Evolutionary conservation across 306 rosid genomes (phyloP).

Genomic region (Ziziphus jujuba): DNA sequence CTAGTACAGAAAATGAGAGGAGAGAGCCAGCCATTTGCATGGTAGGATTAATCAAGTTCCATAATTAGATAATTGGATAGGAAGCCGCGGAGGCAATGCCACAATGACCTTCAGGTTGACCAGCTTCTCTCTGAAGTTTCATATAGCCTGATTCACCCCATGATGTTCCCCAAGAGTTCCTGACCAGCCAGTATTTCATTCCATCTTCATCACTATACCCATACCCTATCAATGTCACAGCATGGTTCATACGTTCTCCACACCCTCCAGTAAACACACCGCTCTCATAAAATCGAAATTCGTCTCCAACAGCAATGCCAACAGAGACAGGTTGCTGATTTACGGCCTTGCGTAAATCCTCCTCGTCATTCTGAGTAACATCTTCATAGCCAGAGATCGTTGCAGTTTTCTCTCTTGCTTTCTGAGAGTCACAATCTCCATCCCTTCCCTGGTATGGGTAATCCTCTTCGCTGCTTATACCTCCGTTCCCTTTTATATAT

Average conservation of each 20-base stretch:
- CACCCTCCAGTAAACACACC: constrained; percentile 30
- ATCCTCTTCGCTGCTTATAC: constrained; percentile 17
- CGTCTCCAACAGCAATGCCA: too few species aligned
- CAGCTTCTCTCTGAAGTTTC: constrained; percentile 13
- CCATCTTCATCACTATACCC: constrained; percentile 20
- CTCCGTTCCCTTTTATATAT: neutral
- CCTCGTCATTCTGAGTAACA: constrained; percentile 9
- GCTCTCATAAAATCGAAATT: constrained; percentile 12
- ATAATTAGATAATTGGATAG: constrained; percentile 3
- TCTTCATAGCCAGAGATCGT: neutral
- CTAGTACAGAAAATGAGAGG: too few species aligned
- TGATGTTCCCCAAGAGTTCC: constrained; percentile 31
- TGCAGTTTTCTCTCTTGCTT: neutral
- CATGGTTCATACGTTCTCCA: constrained; percentile 20
- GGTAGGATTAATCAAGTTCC: too few species aligned
- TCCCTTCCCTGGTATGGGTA: constrained; percentile 18
- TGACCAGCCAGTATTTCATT: constrained; percentile 24
- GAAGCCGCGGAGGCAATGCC: constrained; percentile 16
- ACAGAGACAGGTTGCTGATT: constrained; percentile 25
- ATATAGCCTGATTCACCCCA: constrained; percentile 43
- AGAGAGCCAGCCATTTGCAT: too few species aligned
- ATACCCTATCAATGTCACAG: constrained; percentile 26
- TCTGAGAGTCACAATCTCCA: neutral
- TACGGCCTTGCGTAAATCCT: constrained; percentile 12
- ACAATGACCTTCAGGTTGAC: neutral